Percentiles rank a stretch among this genome's conserved stretches.
These are phyloP conservation scores for Dryas integrifolia DNA, from an alignment of 331 rosid species.

Conservation along the genomic window DNA sequence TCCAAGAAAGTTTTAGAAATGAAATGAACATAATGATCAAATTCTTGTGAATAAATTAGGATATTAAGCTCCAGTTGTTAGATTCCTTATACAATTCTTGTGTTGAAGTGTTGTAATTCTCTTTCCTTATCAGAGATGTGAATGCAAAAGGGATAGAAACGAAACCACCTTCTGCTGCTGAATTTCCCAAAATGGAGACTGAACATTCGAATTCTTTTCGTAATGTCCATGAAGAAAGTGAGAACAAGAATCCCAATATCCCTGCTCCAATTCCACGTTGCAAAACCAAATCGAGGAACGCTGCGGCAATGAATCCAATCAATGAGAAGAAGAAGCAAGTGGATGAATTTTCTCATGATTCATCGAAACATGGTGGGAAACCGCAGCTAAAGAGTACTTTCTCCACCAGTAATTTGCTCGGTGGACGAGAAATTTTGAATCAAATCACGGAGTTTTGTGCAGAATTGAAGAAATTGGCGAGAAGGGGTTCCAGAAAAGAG, in stretches of 20 bases:
- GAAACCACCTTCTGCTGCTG: constrained; percentile 24
- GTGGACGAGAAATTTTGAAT: constrained; percentile 45
- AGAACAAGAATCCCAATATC: constrained; percentile 51
- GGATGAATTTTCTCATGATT: constrained; percentile 24
- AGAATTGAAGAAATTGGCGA: constrained; percentile 49
- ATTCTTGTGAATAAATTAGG: neutral
- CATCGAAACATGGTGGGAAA: constrained; percentile 12
- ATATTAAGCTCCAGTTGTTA: no score
- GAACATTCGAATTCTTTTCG: constrained; percentile 24
- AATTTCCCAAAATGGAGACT: constrained; percentile 10
- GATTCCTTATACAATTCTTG: no score
- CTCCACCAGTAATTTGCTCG: constrained; percentile 46
- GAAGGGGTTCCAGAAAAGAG: constrained; percentile 36
- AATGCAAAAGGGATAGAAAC: neutral
- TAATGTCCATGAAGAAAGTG: constrained; percentile 29
- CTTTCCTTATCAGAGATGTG: constrained; percentile 9
- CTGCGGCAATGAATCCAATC: constrained; percentile 14
- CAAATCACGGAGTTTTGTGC: constrained; percentile 44
- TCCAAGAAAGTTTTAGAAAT: neutral
- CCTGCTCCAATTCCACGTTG: constrained; percentile 7
- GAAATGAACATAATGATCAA: neutral
- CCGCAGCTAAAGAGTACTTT: constrained; percentile 40
- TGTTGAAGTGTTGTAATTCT: neutral
- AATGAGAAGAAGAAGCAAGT: constrained; percentile 14
- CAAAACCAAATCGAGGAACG: constrained; percentile 29